These are phyloP conservation scores for Arthrobotrys sinensis DNA, from an alignment of 2,329 filamentous ascomycete genomes.

Conservation along the genomic window DNA sequence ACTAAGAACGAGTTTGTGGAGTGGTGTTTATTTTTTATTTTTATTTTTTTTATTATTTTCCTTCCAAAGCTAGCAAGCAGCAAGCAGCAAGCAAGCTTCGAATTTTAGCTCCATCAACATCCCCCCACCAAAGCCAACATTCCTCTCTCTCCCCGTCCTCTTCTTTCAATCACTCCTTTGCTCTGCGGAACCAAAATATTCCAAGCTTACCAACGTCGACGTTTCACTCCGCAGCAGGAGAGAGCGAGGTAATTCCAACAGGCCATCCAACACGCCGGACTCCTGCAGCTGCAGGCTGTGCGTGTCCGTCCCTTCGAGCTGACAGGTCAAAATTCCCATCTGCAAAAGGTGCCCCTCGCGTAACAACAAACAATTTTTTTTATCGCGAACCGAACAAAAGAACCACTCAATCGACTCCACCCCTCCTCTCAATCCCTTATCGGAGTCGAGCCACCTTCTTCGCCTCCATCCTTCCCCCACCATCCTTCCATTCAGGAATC, in stretches of 20 bases:
- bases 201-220: slow-evolving; percentile 28
- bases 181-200: neutral
- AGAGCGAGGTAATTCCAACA: slow-evolving; percentile 46
- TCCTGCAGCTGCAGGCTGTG: slow-evolving; percentile 47
- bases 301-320: slow-evolving; percentile 45
- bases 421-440: slow-evolving; percentile 43
- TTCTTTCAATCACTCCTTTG: slow-evolving; percentile 26
- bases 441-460: slow-evolving; percentile 36
- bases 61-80: neutral
- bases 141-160: slow-evolving; percentile 22
- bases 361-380: slow-evolving; percentile 56
- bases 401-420: slow-evolving; percentile 44
- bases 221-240: slow-evolving; percentile 27
- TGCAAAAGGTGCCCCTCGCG: slow-evolving; percentile 58
- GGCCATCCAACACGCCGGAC: slow-evolving; percentile 12
- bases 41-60: neutral
- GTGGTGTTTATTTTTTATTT: neutral
- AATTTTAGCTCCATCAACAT: slow-evolving; percentile 45
- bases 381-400: slow-evolving; percentile 52
- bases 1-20: neutral
- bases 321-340: slow-evolving; percentile 45
- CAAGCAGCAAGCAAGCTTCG: slow-evolving; percentile 20
- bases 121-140: slow-evolving; percentile 48
- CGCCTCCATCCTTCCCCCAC: slow-evolving; percentile 25
- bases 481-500: slow-evolving; percentile 19